Evolutionary conservation across 768 basidiomycete species (phyloP), one percentile per base, ranked within the genome.

Genomic region (Pholiota microspora): DNA sequence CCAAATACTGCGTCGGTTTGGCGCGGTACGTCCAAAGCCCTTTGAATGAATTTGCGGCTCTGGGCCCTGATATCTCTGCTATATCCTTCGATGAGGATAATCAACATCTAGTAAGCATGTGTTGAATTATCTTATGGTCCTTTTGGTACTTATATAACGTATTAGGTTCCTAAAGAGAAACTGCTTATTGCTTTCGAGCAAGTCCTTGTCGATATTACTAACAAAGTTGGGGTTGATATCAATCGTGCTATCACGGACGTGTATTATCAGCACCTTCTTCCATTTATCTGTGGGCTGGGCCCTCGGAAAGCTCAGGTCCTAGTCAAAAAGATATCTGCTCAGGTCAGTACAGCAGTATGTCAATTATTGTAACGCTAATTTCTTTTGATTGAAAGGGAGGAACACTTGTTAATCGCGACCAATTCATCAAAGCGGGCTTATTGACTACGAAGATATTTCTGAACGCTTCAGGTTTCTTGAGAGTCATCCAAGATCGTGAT

Each of bases 1-100:
- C 87, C 29, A 90, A 92, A 69, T 99, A 98, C 66, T 98, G 96
- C 64, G 79, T 98, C 45, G 97, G 93, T 49, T 74, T 99, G 59
- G 95, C 94, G 34, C 85, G 97, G 54, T 98, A 94, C 64, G 79
- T 83, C 4, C 97, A 98, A 71, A 96, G 86, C 64, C 97, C 97
- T 2, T 70, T 98, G 62, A 96, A 92, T 65, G 97, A 98, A 68
- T 95, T 91, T 66, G 89, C 92, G 15, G 92, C 95, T 1, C 74
- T 98, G 34, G 96, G 95, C 2, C 58, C 80, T 9, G 93, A 97
- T 69, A 85, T 98, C 47, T 74, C 84, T 2, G 86, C 92, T 4
- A 84, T 98, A 53, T 81, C 86, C 0, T 90, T 94, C 57, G 86
- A 92, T 56, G 86, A 93, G 23, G 85, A 94, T 46, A 83, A 84